Base-by-base conservation (phyloP, 257 asterid genomes). In the Eustoma russellianum region DNA sequence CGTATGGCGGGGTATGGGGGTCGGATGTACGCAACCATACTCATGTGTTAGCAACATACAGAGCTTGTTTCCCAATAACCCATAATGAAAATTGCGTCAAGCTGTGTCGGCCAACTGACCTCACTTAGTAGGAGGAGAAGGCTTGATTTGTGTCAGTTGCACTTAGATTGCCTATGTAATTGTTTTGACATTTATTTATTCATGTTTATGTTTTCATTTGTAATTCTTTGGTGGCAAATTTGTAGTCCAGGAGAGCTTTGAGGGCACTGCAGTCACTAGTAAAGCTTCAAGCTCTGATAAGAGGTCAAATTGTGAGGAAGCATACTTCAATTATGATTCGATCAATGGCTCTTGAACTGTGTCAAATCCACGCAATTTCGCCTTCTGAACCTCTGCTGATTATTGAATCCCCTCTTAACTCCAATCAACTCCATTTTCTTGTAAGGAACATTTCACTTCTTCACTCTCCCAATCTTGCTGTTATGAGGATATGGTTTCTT, bases 211-310 rank as follows among this genome's bases (percentile, higher is more conserved):
- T 24, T 24, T 24, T 24, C 30, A 0, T 24, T 24, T 24, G 30
- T 24, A 24, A 24, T 24, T 24, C 30, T 24, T 24, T 50, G 56
- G 5, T 48, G 35, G 50, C 46, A 7, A 15, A 57, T 58, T n/a
- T 58, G 56, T 33, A 92, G 99, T 66, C 97, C 2, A 74, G 91
- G 61, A 81, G 84, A 74, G 99, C 99, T 17, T 70, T 92, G 5
- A 63, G 91, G 24, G 97, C 99, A 7, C 59, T 92, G 51, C 88
- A 79, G 79, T 88, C 83, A 3, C 65, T 92, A 16, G 97, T 92
- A 33, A 85, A 75, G 76, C 92, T 92, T 65, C 99, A 92, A 70
- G 99, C 99, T 2, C 75, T 83, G 13, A 87, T 83, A 14, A 71
- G 94, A 66, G 99, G 99, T 10, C 84, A 83, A 48, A 79, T 83